Evolutionary conservation across 2,329 filamentous ascomycete species (phyloP), one percentile per base, ranked within the genome.

Genomic region (Neopestalotiopsis sp.): DNA sequence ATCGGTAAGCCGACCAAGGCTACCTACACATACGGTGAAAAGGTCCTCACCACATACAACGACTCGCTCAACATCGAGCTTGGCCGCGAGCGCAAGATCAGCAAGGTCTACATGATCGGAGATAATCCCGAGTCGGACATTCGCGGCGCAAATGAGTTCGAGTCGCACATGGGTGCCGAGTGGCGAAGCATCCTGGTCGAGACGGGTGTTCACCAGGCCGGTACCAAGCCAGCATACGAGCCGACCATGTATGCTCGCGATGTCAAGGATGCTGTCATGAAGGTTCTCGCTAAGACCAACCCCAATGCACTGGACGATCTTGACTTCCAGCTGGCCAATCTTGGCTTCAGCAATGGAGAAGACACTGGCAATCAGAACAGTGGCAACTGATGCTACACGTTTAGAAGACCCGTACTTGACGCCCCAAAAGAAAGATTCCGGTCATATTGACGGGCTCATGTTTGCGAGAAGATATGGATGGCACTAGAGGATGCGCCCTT

Each of bases 31-130:
- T 94, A 90, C 75, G 91, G 90, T 1, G 91, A 93, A 80, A 83
- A 84, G 65, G 81, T 85, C 24, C 80, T 94, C 62, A 58, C 72
- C 65, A 64, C 75, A 65, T 70, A 77, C 75, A 67, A 73, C 59
- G 67, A 72, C 68, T 74, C 65, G 42, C n/a, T 71, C 17, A 17
- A 66, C n/a, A 40, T 61, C 0, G 5, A 66, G 20, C 14, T 30
- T 4, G 49, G 58, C 10, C 20, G 67, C 69, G 52, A 68, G 57
- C 32, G 67, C 24, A 69, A 71, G 61, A 73, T 75, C 61, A 84
- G 83, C 72, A 87, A 84, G 13, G 90, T 94, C 1, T 94, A 92
- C 78, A 94, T 94, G 92, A 84, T 94, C 59, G 92, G 92, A 2
- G 88, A 90, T 72, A 90, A 90, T 69, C 87, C 88, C 0, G 89